Conservation (phyloP, 2,329 filamentous ascomycete genomes). For the Aspergillus quadrilineatus region DNA sequence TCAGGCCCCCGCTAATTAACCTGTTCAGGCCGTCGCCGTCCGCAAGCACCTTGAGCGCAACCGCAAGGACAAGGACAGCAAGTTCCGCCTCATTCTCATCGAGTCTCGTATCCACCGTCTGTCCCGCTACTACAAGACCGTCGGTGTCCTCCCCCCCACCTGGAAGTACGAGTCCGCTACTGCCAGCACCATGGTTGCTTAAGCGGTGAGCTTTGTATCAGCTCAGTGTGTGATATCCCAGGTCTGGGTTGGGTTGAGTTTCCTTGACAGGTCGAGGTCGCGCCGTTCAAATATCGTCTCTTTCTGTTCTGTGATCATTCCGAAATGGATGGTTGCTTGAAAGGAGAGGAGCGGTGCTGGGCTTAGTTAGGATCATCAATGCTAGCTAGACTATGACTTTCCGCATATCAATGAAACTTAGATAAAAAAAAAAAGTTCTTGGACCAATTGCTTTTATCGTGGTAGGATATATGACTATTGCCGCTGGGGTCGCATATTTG, state of each 20-base stretch:
- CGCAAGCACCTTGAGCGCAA: slow-evolving; percentile 99
- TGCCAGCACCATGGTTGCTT: slow-evolving; percentile 89
- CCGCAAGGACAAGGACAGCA: slow-evolving; percentile 99
- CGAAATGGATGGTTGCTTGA: neutral
- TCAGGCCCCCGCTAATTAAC: neutral
- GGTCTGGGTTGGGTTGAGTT: neutral
- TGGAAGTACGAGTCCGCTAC: slow-evolving; percentile 99
- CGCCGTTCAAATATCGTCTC: neutral
- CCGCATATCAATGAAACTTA: slow-evolving; percentile 6
- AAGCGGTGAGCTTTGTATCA: slow-evolving; percentile 42
- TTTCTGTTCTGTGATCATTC: neutral
- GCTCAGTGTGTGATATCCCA: neutral
- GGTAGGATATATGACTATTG: no score
- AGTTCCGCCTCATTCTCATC: slow-evolving; percentile 99
- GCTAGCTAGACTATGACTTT: neutral
- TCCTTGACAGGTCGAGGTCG: neutral
- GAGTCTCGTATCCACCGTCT: slow-evolving; percentile 99
- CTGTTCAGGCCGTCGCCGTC: slow-evolving; percentile 79
- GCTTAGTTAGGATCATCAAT: neutral
- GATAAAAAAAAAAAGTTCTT: neutral
- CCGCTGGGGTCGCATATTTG: no score
- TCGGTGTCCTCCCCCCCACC: slow-evolving; percentile 77
- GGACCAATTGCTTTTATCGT: no score
- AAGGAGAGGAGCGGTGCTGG: neutral
- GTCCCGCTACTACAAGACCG: slow-evolving; percentile 99